Conservation (phyloP, 352 stramenopile genomes). For the Pythium chondricola region DNA sequence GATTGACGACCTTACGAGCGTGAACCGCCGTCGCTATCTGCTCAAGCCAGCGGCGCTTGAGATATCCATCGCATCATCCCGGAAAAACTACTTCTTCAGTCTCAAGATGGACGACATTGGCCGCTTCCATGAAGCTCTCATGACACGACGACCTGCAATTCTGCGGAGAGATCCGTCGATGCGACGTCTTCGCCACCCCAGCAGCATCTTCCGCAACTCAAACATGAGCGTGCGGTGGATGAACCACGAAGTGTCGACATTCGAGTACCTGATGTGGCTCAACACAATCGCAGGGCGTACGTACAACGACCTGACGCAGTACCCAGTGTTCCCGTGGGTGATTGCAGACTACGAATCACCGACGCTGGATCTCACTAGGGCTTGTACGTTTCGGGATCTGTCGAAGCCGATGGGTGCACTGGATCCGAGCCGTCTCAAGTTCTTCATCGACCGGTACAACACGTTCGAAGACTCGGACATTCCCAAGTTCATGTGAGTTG, state of each 20-base stretch:
- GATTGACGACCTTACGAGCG: slow-evolving; percentile 61
- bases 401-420: slow-evolving; percentile 97
- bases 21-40: slow-evolving; percentile 76
- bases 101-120: slow-evolving; percentile 43
- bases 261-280: slow-evolving; percentile 91
- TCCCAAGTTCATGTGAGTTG: slow-evolving; percentile 79
- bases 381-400: slow-evolving; percentile 92
- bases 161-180: slow-evolving; percentile 69
- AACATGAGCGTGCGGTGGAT: slow-evolving; percentile 65
- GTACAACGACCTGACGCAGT: slow-evolving; percentile 93
- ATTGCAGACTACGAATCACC: slow-evolving; percentile 83
- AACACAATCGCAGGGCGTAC: slow-evolving; percentile 87
- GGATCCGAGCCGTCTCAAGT: slow-evolving; percentile 87
- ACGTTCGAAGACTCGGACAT: slow-evolving; percentile 85
- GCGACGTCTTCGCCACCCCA: slow-evolving; percentile 67
- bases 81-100: slow-evolving; percentile 87
- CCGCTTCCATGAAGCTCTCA: slow-evolving; percentile 62
- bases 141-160: slow-evolving; percentile 45
- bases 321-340: slow-evolving; percentile 94
- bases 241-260: slow-evolving; percentile 93
- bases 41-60: slow-evolving; percentile 77
- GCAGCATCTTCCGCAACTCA: slow-evolving; percentile 77
- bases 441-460: slow-evolving; percentile 93
- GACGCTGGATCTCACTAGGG: slow-evolving; percentile 53
- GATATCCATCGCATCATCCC: slow-evolving; percentile 73